Evolutionary conservation across 257 asterid species (phyloP), one percentile per base, ranked within the genome.

Genomic region (Cordia subcordata): DNA sequence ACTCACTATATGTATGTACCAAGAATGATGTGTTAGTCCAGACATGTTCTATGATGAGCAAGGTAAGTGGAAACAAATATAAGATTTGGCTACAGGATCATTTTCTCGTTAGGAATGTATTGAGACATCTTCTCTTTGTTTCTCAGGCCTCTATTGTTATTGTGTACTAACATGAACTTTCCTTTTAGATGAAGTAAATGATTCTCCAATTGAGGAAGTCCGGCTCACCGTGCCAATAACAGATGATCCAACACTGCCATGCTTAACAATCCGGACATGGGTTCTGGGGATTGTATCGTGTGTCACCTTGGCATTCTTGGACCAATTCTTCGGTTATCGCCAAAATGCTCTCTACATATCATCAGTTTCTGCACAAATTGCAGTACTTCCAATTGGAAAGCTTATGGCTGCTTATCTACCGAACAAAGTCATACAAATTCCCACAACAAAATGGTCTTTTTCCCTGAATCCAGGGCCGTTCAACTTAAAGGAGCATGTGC

Each of bases 181-280:
- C 19, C 20, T 19, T 22, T 53, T 15, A 53, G 88, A 78, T 1
- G 94, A 81, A 61, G 73, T 65, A 55, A 80, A 82, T 38, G 94
- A 85, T 80, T 79, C 73, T 50, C 94, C 90, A 0, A 68, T 85
- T 0, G 94, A 85, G 56, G 78, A 85, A 80, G 94, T 85, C 11
- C 77, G 86, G n/a, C 81, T 85, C 22, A 85, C 85, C 0, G 94
- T 85, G 1, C 75, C 94, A 11, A 82, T 61, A 62, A 77, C 87
- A 9, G 94, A 85, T 39, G 94, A 85, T 69, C 90, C 87, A n/a
- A 61, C 77, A 4, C 70, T 82, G 16, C 90, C 90, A 19, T 82
- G 90, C 39, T 52, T 85, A 63, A 85, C 94, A 0, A 79, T 82
- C 45, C 71, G 94, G 58, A 85, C 94, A 63, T 85, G 94, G 94